Conservation (phyloP, 495 filamentous ascomycete genomes). For the Penicillium paxilli region DNA sequence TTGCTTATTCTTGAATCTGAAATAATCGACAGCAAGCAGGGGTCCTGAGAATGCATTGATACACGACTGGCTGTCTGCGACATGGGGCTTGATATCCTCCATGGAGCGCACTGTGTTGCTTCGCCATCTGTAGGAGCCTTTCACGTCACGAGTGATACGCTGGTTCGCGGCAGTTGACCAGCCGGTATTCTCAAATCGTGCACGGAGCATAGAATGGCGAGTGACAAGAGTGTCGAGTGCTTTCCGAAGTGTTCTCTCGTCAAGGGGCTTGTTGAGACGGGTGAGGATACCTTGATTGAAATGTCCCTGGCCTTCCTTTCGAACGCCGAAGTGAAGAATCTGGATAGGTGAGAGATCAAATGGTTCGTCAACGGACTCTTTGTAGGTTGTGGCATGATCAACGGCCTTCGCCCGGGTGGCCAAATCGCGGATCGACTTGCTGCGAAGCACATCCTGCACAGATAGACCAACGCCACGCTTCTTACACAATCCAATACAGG, state of each 20-base stretch:
- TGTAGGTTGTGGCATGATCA: constrained; percentile 27
- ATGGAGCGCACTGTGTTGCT: constrained; percentile 21
- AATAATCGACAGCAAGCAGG: constrained; percentile 45
- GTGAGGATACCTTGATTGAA: constrained; percentile 73
- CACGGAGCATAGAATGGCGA: constrained; percentile 73
- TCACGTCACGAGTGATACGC: constrained; percentile 35
- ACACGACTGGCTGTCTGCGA: constrained; percentile 40
- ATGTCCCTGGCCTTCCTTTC: constrained; percentile 55
- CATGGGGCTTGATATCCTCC: constrained; percentile 27
- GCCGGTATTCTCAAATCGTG: constrained; percentile 51
- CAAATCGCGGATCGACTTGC: constrained; percentile 46
- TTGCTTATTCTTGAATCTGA: constrained; percentile 45
- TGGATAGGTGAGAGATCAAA: constrained; percentile 75
- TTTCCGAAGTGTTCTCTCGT: constrained; percentile 45
- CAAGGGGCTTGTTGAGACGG: constrained; percentile 50
- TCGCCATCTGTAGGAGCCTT: constrained; percentile 38
- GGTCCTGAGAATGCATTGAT: constrained; percentile 47
- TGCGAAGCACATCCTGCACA: constrained; percentile 53
- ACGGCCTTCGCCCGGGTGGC: constrained; percentile 34
- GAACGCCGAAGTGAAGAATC: constrained; percentile 63
- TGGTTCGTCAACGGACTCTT: constrained; percentile 42
- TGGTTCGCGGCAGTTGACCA: constrained; percentile 32
- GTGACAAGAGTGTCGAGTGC: constrained; percentile 59
- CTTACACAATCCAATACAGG: constrained; percentile 53
- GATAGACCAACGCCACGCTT: constrained; percentile 53